phyloP scores from a whole-genome alignment of 2,329 filamentous ascomycete species.

The Colletotrichum lupini region DNA sequence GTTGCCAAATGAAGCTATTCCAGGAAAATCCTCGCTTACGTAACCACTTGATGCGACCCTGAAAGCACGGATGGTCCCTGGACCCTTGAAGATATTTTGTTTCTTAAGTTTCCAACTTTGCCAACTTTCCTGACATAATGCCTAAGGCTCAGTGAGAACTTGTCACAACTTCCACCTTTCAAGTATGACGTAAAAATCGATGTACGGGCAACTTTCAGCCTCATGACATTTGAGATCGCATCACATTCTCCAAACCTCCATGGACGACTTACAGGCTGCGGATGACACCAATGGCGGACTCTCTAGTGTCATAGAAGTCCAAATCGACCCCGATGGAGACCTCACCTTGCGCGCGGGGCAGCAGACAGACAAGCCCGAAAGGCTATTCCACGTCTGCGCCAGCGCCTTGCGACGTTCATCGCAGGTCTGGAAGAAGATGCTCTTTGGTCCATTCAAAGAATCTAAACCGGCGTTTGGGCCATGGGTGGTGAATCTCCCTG shows the following conservation, averaged over 20 bases:
- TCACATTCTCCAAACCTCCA: not conserved
- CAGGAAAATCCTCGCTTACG: not conserved
- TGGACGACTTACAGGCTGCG: not conserved
- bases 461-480: slow-evolving; percentile 20
- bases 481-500: slow-evolving; percentile 14
- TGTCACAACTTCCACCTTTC: not conserved
- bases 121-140: slow-evolving; percentile 12
- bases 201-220: not conserved
- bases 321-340: slow-evolving; percentile 16
- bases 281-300: fast-evolving
- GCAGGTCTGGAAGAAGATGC: slow-evolving; percentile 29
- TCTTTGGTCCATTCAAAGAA: slow-evolving; percentile 28
- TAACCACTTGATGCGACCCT: not conserved
- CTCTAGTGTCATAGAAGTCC: not conserved
- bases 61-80: slow-evolving; percentile 13
- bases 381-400: slow-evolving; percentile 22
- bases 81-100: slow-evolving; percentile 11
- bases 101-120: slow-evolving; percentile 19
- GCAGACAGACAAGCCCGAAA: not conserved
- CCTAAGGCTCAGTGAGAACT: not conserved
- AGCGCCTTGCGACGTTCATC: slow-evolving; percentile 18
- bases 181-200: not conserved
- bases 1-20: not conserved
- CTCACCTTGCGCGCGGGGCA: slow-evolving; percentile 6
- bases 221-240: not conserved